Evolutionary conservation across 306 rosid genomes (phyloP).

Genomic region (Lablab purpureus): DNA sequence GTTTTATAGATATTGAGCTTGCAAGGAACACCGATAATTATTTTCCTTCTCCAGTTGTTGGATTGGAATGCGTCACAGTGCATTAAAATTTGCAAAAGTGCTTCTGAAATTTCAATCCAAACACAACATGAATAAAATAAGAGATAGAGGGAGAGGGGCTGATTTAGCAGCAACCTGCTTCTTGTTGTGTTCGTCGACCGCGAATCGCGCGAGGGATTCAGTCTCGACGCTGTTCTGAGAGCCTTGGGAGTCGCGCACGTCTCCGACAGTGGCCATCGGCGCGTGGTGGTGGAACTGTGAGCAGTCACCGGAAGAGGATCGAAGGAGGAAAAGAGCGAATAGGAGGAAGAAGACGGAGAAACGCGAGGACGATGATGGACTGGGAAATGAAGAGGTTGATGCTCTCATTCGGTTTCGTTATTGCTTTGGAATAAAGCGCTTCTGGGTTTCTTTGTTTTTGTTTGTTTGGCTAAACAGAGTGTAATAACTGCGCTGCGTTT

Average conservation of each 20-base stretch:
- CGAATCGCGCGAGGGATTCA: constrained; percentile 79
- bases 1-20: too few relatives aligned
- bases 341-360: background rate
- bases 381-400: background rate
- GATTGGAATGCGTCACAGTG: too few relatives aligned
- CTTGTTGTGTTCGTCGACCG: constrained; percentile 81
- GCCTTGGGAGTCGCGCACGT: constrained; percentile 52
- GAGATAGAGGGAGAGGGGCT: background rate
- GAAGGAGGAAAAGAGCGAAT: constrained; percentile 11
- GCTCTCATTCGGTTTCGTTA: constrained; percentile 47
- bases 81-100: background rate
- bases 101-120: too few relatives aligned
- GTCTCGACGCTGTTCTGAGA: constrained; percentile 64
- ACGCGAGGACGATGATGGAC: background rate
- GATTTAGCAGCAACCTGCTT: constrained; percentile 57
- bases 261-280: constrained; percentile 66
- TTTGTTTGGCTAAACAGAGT: too few relatives aligned
- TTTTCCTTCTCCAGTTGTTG: background rate
- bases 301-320: constrained; percentile 22
- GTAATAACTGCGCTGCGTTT: background rate
- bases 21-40: background rate
- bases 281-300: constrained; percentile 43
- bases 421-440: background rate
- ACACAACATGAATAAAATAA: background rate
- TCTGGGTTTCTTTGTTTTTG: background rate